Percentiles rank a stretch among this genome's conserved stretches.
These are phyloP conservation scores for Calonectria honghensis DNA, from an alignment of 2,329 filamentous ascomycete genomes.

Conservation along the genomic window DNA sequence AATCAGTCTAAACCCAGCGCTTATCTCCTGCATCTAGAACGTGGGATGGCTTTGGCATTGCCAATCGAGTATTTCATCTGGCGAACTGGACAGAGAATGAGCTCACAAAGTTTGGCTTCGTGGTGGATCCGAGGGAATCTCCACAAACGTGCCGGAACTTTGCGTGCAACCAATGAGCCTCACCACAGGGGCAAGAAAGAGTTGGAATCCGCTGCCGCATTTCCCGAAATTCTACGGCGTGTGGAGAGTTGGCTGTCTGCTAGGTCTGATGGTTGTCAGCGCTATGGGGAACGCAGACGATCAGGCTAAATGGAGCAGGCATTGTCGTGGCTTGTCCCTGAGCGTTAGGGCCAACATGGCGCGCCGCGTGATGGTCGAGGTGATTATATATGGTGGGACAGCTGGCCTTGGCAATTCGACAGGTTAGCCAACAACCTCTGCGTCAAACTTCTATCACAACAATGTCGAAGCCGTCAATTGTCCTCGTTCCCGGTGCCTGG, in stretches of 20 bases:
- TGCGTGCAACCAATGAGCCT: neutral
- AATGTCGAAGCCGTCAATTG: slow-evolving; percentile 44
- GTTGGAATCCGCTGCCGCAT: neutral
- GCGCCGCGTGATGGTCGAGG: no score
- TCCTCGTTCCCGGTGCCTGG: slow-evolving; percentile 49
- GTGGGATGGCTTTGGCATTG: neutral
- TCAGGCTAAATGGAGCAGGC: neutral
- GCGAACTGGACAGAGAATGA: neutral
- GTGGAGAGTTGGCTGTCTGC: neutral
- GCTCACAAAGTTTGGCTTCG: neutral
- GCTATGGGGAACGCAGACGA: neutral
- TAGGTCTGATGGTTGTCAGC: slow-evolving; percentile 1
- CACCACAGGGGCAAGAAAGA: neutral
- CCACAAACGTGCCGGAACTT: neutral
- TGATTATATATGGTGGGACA: neutral
- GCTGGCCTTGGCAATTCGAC: neutral
- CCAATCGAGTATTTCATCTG: neutral
- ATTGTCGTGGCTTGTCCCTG: neutral
- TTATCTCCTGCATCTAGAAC: neutral
- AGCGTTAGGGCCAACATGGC: neutral
- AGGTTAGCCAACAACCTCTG: neutral
- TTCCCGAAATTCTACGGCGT: neutral
- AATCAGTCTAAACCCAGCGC: neutral
- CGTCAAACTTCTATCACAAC: neutral
- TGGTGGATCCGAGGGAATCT: neutral